Base-by-base conservation (phyloP, 208 protist species). In the Trypanosoma brucei region DNA sequence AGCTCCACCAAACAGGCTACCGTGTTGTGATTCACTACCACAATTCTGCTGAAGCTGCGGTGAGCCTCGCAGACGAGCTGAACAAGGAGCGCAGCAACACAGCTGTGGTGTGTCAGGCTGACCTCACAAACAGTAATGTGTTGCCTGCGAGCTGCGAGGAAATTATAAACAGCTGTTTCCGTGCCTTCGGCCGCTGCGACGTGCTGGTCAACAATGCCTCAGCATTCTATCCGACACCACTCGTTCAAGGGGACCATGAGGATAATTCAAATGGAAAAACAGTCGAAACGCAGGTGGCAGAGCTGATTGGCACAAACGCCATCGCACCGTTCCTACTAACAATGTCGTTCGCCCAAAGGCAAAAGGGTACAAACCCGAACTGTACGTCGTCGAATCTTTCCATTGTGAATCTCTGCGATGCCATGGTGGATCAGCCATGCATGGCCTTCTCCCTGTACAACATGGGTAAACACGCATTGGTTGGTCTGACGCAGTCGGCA, bases 141-240 rank as follows among this genome's bases (percentile, higher is more conserved):
- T 69, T 78, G 3, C 1, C 37, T 14, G 51, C 44, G 8, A 73
- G 79, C 30, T 91, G 83, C 46, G 68, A 63, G 1, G 65, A 22
- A 1, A 55, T 91, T 38, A 45, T 91, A 4, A 70, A 68, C 14
- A 62, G 8, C 39, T 93, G 83, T 60, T 82, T 81, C 62, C 30
- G 40, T 13, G 48, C 57, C 13, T 90, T 84, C 76, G 81, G 86
- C 2, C 82, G 83, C 8, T 86, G 78, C 55, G 86, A 93, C 55
- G 83, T 85, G 37, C 68, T 93, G 38, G 83, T 93, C n/a, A 93
- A 93, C 72, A 93, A 88, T 63, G 86, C 86, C 49, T 93, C 86
- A 1, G 74, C 83, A 4, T 93, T 81, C 57, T 84, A 78, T 52
- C 79, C 86, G 30, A 88, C 83, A 0, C 81, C 83, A 39, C 70